Conservation (phyloP, 2,329 filamentous ascomycete genomes). For the Sordariomycetes sp. region DNA sequence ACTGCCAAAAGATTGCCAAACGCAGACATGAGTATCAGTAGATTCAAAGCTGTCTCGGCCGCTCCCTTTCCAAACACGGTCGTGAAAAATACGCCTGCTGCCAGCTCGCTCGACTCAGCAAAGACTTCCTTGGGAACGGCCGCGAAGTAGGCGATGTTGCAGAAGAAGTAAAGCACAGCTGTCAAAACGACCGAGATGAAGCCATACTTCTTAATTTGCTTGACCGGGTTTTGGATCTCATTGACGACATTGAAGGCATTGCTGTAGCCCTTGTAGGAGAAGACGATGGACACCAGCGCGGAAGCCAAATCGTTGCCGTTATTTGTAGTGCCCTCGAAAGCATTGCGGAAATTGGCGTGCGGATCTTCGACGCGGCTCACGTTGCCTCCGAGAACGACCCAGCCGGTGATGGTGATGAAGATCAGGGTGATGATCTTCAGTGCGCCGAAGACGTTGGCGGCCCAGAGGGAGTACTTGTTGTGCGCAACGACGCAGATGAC, state of each 20-base stretch:
- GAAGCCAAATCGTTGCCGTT: slow-evolving; percentile 27
- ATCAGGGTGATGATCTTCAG: slow-evolving; percentile 53
- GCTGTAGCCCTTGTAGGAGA: slow-evolving; percentile 46
- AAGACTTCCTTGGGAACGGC: slow-evolving; percentile 46
- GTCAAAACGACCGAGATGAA: slow-evolving; percentile 40
- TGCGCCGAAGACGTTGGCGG: slow-evolving; percentile 46
- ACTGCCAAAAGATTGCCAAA: slow-evolving; percentile 52
- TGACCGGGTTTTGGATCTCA: slow-evolving; percentile 52
- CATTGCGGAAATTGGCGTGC: slow-evolving; percentile 22
- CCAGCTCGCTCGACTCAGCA: slow-evolving; percentile 39
- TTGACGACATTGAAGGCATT: slow-evolving; percentile 56
- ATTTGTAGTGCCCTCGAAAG: slow-evolving; percentile 22
- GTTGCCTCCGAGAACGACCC: slow-evolving; percentile 45
- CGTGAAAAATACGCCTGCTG: slow-evolving; percentile 49
- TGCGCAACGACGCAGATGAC: slow-evolving; percentile 41
- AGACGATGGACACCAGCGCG: slow-evolving; percentile 49
- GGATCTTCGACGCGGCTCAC: slow-evolving; percentile 20
- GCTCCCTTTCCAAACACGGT: slow-evolving; percentile 42
- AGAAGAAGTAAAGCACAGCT: slow-evolving; percentile 45
- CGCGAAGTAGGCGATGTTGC: slow-evolving; percentile 53
- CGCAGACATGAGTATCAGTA: slow-evolving; percentile 45
- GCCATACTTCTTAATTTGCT: slow-evolving; percentile 40
- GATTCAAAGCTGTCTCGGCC: slow-evolving; percentile 44
- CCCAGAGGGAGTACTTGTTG: slow-evolving; percentile 46
- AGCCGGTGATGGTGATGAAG: slow-evolving; percentile 52